Base-by-base conservation (phyloP, 2,329 filamentous ascomycete species). In the Diaporthe aspalathi region DNA sequence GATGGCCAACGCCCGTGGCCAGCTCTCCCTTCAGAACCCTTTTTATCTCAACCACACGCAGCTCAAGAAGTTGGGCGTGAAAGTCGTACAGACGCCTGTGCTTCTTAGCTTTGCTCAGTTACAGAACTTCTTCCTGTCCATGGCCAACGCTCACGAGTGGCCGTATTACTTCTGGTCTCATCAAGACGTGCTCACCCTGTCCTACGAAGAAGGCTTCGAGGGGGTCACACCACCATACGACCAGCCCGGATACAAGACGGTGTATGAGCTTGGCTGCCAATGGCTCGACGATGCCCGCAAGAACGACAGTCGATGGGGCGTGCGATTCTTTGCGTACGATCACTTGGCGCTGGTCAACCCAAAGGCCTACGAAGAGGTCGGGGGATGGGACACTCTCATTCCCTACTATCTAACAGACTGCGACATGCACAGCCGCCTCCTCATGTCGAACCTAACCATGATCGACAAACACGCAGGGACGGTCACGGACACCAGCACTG, bases 361-460 rank as follows among this genome's bases (percentile, higher is more conserved):
- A 14, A 80, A 77, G 9, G 84, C 87, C 0, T 85, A 85, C 75
- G 82, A 85, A 72, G 82, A 84, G 54, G 82, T 89, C 9, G 83
- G 88, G 24, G 86, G 83, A 0, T 90, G 88, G 86, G 88, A 90
- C 75, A 85, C 85, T 0, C 78, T 86, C 70, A 89, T 91, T 50
- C 86, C 88, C 0, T 90, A 86, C 75, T 90, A 90, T 76, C 82
- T 84, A 72, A 87, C 84, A 43, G 88, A 90, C 75, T 90, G 87
- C 78, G 87, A 89, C 76, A 84, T 87, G 80, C 85, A 88, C 74
- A 79, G 79, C 8, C 82, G 86, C 4, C 74, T 88, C n/a, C 71
- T 74, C 7, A 87, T 87, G 84, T 79, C 77, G 17, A 81, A 83
- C 5, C 85, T 83, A 80, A 81, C 78, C 7, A 83, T 81, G 68